A percentile compares a stretch with the other conserved stretches of the same genome.
Conservation (phyloP, 257 asterid species). For the Mitragyna speciosa region DNA sequence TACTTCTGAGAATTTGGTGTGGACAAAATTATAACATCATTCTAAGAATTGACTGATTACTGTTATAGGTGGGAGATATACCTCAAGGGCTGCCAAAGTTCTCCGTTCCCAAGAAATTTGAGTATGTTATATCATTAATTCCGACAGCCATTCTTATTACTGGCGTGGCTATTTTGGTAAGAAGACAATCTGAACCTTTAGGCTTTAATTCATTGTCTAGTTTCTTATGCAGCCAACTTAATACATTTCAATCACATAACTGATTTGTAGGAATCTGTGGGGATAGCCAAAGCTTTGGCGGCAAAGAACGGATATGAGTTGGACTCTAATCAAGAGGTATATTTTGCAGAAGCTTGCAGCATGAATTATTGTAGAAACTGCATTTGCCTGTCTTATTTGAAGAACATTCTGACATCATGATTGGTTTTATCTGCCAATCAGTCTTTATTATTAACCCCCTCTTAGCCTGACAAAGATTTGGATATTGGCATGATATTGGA, state of each 20-base stretch:
- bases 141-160: slow-evolving; percentile 94
- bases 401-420: neutral
- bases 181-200: slow-evolving; percentile 26
- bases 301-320: slow-evolving; percentile 95
- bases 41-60: neutral
- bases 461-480: neutral
- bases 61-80: slow-evolving; percentile 83
- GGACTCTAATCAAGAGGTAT: slow-evolving; percentile 98
- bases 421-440: neutral
- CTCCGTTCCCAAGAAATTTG: slow-evolving; percentile 83
- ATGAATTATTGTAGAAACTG: neutral
- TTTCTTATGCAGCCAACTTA: slow-evolving; percentile 4
- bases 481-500: neutral
- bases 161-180: slow-evolving; percentile 98
- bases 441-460: neutral
- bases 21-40: neutral
- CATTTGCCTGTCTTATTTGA: neutral
- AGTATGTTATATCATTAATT: slow-evolving; percentile 60
- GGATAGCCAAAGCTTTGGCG: slow-evolving; percentile 97
- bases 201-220: slow-evolving; percentile 13
- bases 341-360: slow-evolving; percentile 5
- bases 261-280: slow-evolving; percentile 82
- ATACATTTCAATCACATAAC: slow-evolving; percentile 16
- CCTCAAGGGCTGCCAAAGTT: slow-evolving; percentile 96
- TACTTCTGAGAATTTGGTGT: neutral